These are phyloP conservation scores for Sporisorium iseilematis-ciliati DNA, from an alignment of 1,284 basidiomycete species.

Conservation along the genomic window DNA sequence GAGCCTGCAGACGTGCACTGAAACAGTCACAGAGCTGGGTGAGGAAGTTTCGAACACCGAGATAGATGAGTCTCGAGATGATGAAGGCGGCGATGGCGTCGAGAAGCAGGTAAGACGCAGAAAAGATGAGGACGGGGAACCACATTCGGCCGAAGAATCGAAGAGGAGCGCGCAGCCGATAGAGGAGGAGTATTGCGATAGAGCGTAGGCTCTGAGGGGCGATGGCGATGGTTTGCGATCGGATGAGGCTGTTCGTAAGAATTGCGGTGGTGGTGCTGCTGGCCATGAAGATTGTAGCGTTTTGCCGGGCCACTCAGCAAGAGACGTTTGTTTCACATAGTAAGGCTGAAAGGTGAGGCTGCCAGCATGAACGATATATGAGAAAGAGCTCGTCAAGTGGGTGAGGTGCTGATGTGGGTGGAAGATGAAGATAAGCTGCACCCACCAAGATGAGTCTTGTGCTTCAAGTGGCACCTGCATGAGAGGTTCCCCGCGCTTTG, in stretches of 20 bases:
- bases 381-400: too few species aligned
- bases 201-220: not conserved
- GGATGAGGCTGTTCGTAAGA: too few species aligned
- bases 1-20: slow-evolving; percentile 24
- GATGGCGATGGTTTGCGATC: not conserved
- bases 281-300: slow-evolving; percentile 15
- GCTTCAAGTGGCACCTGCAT: not conserved
- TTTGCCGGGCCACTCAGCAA: not conserved
- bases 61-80: slow-evolving; percentile 45
- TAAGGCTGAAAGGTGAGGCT: not conserved
- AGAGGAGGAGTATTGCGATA: not conserved
- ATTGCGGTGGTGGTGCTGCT: not conserved
- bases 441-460: slow-evolving; percentile 1
- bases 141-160: slow-evolving; percentile 23
- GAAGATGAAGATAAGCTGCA: too few species aligned
- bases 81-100: slow-evolving; percentile 36
- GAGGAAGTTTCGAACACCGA: slow-evolving; percentile 19
- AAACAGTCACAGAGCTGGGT: slow-evolving; percentile 30
- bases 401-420: not conserved
- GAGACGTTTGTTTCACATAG: slow-evolving; percentile 10
- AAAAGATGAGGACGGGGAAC: slow-evolving; percentile 36
- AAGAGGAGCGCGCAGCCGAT: not conserved
- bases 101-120: slow-evolving; percentile 41
- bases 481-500: not conserved
- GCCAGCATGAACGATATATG: not conserved